Percentiles rank a stretch among this genome's conserved stretches.
phyloP scores from a whole-genome alignment of 176 grass and related monocot species.

The Triticum turgidum region DNA sequence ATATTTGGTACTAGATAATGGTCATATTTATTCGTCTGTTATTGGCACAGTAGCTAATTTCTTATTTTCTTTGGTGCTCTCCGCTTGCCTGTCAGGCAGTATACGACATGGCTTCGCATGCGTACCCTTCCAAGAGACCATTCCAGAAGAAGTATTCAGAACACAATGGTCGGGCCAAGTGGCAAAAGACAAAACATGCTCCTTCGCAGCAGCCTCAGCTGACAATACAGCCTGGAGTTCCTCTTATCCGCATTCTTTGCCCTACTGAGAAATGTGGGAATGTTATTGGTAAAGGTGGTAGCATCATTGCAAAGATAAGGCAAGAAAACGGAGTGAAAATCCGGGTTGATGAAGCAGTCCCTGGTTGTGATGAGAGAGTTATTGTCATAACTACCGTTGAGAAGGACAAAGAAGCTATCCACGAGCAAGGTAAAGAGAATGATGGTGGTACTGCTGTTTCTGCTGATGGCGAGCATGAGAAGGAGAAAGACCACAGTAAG shows the following conservation, averaged over 20 bases:
- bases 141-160: constrained; percentile 61
- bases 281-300: constrained; percentile 80
- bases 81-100: neutral
- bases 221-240: constrained; percentile 43
- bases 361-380: constrained; percentile 77
- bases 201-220: constrained; percentile 37
- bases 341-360: constrained; percentile 57
- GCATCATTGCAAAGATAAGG: constrained; percentile 75
- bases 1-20: neutral
- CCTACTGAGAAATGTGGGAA: constrained; percentile 71
- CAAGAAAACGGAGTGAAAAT: constrained; percentile 70
- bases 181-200: constrained; percentile 55
- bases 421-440: constrained; percentile 24
- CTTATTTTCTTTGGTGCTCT: neutral
- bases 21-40: neutral
- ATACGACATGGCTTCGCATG: constrained; percentile 54
- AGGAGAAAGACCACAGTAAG: constrained; percentile 32
- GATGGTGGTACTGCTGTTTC: constrained; percentile 26
- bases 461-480: constrained; percentile 19
- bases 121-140: constrained; percentile 67
- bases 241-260: constrained; percentile 72
- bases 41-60: neutral
- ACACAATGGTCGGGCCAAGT: constrained; percentile 53
- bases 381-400: constrained; percentile 52
- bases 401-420: constrained; percentile 44